Evolutionary conservation across 768 basidiomycete genomes (phyloP).

Genomic region (Rhizopogon vulgaris): DNA sequence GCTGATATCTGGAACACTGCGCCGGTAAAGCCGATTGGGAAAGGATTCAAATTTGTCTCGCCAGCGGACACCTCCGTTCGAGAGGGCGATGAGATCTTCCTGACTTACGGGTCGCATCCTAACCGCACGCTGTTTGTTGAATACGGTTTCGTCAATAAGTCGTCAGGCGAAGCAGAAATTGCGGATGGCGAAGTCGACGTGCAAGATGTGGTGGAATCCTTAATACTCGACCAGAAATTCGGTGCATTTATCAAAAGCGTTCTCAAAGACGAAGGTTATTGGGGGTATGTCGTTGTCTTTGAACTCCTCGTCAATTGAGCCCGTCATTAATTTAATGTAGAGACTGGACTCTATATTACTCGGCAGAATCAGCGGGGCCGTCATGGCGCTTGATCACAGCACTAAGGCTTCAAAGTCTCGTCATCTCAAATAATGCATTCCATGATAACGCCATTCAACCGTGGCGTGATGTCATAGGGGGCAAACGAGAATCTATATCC

Average conservation of each 20-base stretch:
- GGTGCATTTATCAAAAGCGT: constrained; percentile 44
- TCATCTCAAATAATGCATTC: constrained; percentile 23
- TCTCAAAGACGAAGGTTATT: constrained; percentile 66
- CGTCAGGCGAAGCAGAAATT: constrained; percentile 19
- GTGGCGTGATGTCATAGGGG: constrained; percentile 53
- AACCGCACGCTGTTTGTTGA: constrained; percentile 79
- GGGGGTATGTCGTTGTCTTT: constrained; percentile 58
- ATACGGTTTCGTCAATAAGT: constrained; percentile 74
- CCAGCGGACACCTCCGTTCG: constrained; percentile 35
- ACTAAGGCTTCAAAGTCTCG: constrained; percentile 57
- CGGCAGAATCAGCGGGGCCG: constrained; percentile 58
- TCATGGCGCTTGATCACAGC: constrained; percentile 76
- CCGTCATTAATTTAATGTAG: constrained; percentile 31
- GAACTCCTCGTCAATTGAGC: not conserved
- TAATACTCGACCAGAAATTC: constrained; percentile 40
- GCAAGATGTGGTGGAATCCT: constrained; percentile 41
- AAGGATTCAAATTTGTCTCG: constrained; percentile 47
- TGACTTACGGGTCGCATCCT: constrained; percentile 77
- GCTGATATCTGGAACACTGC: constrained; percentile 32
- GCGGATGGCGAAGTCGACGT: constrained; percentile 58
- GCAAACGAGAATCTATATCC: constrained; percentile 40
- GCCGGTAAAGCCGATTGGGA: constrained; percentile 30
- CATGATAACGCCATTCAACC: constrained; percentile 28
- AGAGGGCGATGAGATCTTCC: constrained; percentile 59
- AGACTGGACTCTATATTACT: constrained; percentile 71